Conservation (phyloP, 2,329 filamentous ascomycete species). For the Hypoxylon sp. region DNA sequence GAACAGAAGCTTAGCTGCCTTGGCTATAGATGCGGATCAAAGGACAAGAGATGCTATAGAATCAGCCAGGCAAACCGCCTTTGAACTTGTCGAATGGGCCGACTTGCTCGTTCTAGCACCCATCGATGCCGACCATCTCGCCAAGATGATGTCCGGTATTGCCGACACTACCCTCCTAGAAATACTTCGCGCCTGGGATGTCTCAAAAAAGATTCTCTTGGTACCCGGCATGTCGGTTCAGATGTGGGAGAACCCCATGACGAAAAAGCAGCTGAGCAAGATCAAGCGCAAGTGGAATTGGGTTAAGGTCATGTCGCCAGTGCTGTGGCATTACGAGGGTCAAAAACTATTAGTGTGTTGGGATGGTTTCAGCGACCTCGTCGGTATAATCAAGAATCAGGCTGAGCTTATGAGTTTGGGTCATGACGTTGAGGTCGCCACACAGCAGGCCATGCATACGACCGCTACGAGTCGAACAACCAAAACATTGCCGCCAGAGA, state of each 20-base stretch:
- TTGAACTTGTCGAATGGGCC: conserved; percentile 84
- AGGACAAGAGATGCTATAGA: conserved; percentile 56
- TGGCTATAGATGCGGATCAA: conserved; percentile 48
- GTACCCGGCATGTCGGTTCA: conserved; percentile 88
- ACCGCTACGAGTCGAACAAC: conserved; percentile 49
- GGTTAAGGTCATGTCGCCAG: conserved; percentile 81
- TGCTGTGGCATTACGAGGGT: conserved; percentile 81
- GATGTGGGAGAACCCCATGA: conserved; percentile 92
- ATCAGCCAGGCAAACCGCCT: conserved; percentile 61
- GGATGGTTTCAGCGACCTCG: conserved; percentile 74
- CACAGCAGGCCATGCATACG: conserved; percentile 52
- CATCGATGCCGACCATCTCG: conserved; percentile 83
- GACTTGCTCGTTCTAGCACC: conserved; percentile 86
- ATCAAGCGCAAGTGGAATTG: conserved; percentile 86
- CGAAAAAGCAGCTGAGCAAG: conserved; percentile 85
- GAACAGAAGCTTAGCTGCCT: conserved; percentile 58
- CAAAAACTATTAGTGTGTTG: conserved; percentile 65
- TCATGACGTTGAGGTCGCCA: conserved; percentile 70
- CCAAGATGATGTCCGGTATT: conserved; percentile 86
- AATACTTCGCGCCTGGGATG: conserved; percentile 85
- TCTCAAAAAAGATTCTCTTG: conserved; percentile 83
- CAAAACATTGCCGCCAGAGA: conserved; percentile 76
- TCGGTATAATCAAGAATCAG: conserved; percentile 79
- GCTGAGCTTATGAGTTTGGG: conserved; percentile 78
- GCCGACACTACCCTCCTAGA: conserved; percentile 83